phyloP scores from a whole-genome alignment of 257 asterid genomes.

The Apocynum venetum region DNA sequence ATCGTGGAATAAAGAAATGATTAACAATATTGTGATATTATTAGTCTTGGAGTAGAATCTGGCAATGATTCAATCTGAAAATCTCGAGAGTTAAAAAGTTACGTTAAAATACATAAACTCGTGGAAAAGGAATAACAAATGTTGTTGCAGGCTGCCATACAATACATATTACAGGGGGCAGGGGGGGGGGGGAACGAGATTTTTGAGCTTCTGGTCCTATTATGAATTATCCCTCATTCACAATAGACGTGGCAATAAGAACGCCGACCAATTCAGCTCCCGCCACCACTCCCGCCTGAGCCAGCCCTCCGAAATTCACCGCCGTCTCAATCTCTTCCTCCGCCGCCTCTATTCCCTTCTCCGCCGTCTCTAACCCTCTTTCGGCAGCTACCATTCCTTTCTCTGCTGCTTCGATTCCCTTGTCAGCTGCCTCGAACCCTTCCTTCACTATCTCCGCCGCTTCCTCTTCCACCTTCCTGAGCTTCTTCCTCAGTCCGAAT shows the following conservation, averaged over 20 bases:
- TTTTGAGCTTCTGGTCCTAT: conserved; percentile 79
- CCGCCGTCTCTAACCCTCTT: conserved; percentile 52
- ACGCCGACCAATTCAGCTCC: conserved; percentile 67
- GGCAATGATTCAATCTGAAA: neutral
- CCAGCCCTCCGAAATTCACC: conserved; percentile 55
- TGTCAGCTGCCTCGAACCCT: conserved; percentile 77
- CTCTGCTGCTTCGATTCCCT: conserved; percentile 28
- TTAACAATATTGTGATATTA: neutral
- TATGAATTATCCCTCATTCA: conserved; percentile 41
- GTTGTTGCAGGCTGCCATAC: neutral
- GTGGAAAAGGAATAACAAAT: neutral
- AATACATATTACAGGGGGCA: neutral
- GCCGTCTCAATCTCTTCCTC: conserved; percentile 51
- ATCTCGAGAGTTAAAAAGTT: neutral
- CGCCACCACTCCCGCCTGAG: conserved; percentile 75
- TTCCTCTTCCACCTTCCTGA: conserved; percentile 61
- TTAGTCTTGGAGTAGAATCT: neutral
- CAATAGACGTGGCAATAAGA: conserved; percentile 57
- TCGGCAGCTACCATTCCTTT: conserved; percentile 42
- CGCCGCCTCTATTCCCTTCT: conserved; percentile 46
- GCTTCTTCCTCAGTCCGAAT: conserved; percentile 61
- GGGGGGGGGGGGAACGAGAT: conserved; percentile 9
- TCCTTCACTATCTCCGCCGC: conserved; percentile 73
- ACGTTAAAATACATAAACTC: neutral
- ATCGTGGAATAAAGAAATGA: neutral